Percentiles rank a stretch among this genome's conserved stretches.
These are phyloP conservation scores for Colletotrichum cuscutae DNA, from an alignment of 2,329 filamentous ascomycete genomes.

Conservation along the genomic window DNA sequence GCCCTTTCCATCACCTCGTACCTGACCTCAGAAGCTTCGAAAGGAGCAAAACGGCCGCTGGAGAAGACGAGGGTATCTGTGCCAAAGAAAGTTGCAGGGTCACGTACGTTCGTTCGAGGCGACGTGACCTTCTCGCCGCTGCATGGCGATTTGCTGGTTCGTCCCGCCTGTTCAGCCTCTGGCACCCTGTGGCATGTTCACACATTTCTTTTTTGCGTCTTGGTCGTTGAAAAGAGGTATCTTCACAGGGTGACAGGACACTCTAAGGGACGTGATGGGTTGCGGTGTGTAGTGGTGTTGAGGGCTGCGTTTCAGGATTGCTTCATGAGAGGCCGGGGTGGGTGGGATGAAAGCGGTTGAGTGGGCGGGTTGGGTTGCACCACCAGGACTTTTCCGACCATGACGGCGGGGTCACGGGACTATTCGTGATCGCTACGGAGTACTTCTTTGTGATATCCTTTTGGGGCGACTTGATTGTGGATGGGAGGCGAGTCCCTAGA, in stretches of 20 bases:
- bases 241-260: not conserved
- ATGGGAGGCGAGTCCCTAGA: not conserved
- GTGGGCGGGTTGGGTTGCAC: conserved; percentile 13
- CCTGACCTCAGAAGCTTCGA: no score
- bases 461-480: not conserved
- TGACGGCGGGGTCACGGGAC: not conserved
- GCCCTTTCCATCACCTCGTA: not conserved
- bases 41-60: not conserved
- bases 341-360: conserved; percentile 18
- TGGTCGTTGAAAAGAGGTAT: not conserved
- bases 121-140: not conserved
- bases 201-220: not conserved
- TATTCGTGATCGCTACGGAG: not conserved
- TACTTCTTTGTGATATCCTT: not conserved
- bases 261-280: not conserved
- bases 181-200: conserved; percentile 5
- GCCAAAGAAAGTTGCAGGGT: not conserved
- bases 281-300: conserved; percentile 6
- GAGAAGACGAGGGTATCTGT: not conserved
- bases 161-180: conserved; percentile 12
- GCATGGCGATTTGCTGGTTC: conserved; percentile 28
- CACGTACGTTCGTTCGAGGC: not conserved
- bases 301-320: conserved; percentile 52
- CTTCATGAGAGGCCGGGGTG: conserved; percentile 47
- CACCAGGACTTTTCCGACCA: not conserved